Evolutionary conservation across 2,329 filamentous ascomycete genomes (phyloP).

Genomic region (Purpureocillium takamizusanense): DNA sequence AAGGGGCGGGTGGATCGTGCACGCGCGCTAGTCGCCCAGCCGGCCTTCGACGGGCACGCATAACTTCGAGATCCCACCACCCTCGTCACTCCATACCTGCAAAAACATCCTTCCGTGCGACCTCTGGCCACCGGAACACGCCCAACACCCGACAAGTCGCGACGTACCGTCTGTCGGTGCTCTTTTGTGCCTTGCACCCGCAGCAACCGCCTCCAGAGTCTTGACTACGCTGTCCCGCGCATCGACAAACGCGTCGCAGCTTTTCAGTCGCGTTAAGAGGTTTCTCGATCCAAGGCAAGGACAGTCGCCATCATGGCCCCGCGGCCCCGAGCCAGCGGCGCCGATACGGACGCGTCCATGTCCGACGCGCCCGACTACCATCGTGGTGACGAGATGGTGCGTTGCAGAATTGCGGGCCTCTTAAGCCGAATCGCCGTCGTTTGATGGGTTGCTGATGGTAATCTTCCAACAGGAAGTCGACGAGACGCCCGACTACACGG

Average conservation of each 20-base stretch:
- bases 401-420: background rate
- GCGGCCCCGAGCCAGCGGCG: slow-evolving; percentile 41
- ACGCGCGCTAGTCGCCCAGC: slow-evolving; percentile 23
- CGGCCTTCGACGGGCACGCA: slow-evolving; percentile 23
- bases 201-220: too few relatives aligned
- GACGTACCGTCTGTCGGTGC: background rate
- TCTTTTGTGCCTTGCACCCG: too few relatives aligned
- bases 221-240: too few relatives aligned
- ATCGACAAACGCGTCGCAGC: slow-evolving; percentile 33
- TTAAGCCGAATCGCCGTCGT: background rate
- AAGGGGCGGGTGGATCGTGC: slow-evolving; percentile 14
- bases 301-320: slow-evolving; percentile 43
- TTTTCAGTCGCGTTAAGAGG: slow-evolving; percentile 45
- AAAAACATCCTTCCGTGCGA: slow-evolving; percentile 21
- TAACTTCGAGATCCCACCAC: slow-evolving; percentile 18
- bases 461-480: slow-evolving; percentile 41
- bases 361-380: slow-evolving; percentile 44
- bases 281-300: slow-evolving; percentile 10
- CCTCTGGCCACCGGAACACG: background rate
- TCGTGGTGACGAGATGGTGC: slow-evolving; percentile 40
- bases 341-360: slow-evolving; percentile 55
- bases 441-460: background rate
- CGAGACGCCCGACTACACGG: slow-evolving; percentile 57
- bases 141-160: background rate
- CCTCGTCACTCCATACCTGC: slow-evolving; percentile 12